A percentile compares a stretch with the other conserved stretches of the same genome.
These are phyloP conservation scores for Calonectria montana DNA, from an alignment of 2,329 filamentous ascomycete species.

Conservation along the genomic window DNA sequence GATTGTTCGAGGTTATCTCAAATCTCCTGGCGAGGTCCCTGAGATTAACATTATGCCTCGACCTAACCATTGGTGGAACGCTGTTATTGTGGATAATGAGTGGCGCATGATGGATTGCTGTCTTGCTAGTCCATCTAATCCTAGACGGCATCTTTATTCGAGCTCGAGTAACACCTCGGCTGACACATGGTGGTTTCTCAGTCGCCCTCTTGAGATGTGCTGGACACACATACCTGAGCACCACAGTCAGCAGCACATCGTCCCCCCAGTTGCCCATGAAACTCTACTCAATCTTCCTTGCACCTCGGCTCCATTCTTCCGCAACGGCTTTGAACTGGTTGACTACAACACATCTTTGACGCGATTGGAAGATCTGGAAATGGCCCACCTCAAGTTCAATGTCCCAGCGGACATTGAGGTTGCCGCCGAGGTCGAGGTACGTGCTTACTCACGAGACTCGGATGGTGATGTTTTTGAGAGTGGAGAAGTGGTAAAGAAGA, in stretches of 20 bases:
- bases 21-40: slow-evolving; percentile 84
- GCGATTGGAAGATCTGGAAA: slow-evolving; percentile 90
- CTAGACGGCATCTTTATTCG: slow-evolving; percentile 81
- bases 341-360: slow-evolving; percentile 92
- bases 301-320: slow-evolving; percentile 89
- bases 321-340: slow-evolving; percentile 80
- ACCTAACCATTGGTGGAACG: slow-evolving; percentile 98
- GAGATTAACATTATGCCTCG: slow-evolving; percentile 86
- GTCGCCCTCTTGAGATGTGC: slow-evolving; percentile 87
- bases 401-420: slow-evolving; percentile 93
- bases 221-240: slow-evolving; percentile 95
- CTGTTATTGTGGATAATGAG: slow-evolving; percentile 90
- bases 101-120: slow-evolving; percentile 98
- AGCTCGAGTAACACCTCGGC: slow-evolving; percentile 75
- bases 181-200: slow-evolving; percentile 94
- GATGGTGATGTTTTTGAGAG: slow-evolving; percentile 96
- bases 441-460: slow-evolving; percentile 80
- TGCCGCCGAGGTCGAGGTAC: slow-evolving; percentile 90
- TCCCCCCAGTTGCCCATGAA: slow-evolving; percentile 87
- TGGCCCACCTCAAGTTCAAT: slow-evolving; percentile 88
- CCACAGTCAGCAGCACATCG: slow-evolving; percentile 91
- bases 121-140: slow-evolving; percentile 90
- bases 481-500: slow-evolving; percentile 86
- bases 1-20: slow-evolving; percentile 89
- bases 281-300: slow-evolving; percentile 88